phyloP scores from a whole-genome alignment of 352 stramenopile genomes.

The Phytophthora chlamydospora region DNA sequence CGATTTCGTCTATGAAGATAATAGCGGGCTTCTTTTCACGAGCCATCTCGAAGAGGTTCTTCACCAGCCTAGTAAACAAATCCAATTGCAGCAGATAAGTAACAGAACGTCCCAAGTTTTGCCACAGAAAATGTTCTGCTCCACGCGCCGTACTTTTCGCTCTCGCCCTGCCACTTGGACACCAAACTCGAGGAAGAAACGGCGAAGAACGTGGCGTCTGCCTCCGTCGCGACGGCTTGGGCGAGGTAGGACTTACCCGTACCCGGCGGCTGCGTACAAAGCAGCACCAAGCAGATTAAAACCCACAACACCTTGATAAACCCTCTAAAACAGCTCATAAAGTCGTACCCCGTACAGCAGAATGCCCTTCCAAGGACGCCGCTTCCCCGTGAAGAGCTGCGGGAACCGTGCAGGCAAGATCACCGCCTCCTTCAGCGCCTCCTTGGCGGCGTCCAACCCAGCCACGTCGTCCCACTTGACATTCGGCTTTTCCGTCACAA shows the following conservation, averaged over 20 bases:
- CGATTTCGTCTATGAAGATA: constrained; percentile 99
- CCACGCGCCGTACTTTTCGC: constrained; percentile 69
- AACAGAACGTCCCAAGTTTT: too few relatives aligned
- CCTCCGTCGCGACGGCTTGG: constrained; percentile 98
- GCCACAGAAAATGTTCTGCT: not conserved
- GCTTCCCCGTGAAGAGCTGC: constrained; percentile 96
- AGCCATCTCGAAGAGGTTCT: constrained; percentile 99
- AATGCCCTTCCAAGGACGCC: constrained; percentile 95
- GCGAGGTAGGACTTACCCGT: constrained; percentile 97
- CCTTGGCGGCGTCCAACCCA: constrained; percentile 96
- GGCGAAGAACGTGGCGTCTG: constrained; percentile 98
- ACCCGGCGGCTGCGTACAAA: constrained; percentile 63
- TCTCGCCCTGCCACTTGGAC: constrained; percentile 99
- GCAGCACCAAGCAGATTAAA: constrained; percentile 10
- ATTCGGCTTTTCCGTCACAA: constrained; percentile 92
- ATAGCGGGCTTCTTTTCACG: constrained; percentile 93
- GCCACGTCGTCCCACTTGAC: constrained; percentile 98
- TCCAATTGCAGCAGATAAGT: not conserved
- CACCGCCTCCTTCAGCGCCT: constrained; percentile 98
- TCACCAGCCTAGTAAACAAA: constrained; percentile 85
- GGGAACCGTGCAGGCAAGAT: constrained; percentile 96
- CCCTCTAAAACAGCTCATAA: constrained; percentile 1
- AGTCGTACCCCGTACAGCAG: constrained; percentile 95
- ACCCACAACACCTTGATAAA: constrained; percentile 6
- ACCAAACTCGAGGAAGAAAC: constrained; percentile 98